Evolutionary conservation across 768 basidiomycete species (phyloP), one percentile per base, ranked within the genome.

Genomic region (Scleroderma citrinum): DNA sequence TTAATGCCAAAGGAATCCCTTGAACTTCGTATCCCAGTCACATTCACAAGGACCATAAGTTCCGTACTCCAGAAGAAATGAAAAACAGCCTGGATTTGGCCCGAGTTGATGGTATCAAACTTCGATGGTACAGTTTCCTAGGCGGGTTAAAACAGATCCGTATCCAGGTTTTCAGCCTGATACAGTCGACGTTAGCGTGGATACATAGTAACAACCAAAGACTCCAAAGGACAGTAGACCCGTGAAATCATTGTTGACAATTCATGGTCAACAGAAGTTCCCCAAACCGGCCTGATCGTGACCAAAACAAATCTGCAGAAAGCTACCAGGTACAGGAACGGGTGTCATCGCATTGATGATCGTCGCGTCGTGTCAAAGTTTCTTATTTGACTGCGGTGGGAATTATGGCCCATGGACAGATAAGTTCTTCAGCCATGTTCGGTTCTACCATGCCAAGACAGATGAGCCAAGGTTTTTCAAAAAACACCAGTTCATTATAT

Each of bases 191-290:
- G 78, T 74, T 52, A 68, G 69, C 20, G 60, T 61, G 2, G 77
- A 75, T n/a, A n/a, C n/a, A n/a, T n/a, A n/a, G n/a, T 56, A 67
- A 66, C 48, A 71, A 60, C 34, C 71, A 64, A 30, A 42, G 56
- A 12, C 68, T 54, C n/a, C 54, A 39, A 7, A 51, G 60, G 30
- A 59, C 63, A 16, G 71, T 59, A 72, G 46, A 80, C 88, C 7
- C 78, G 90, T 63, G 78, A 86, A 68, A 78, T 88, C 19, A 80
- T 90, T 20, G 87, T 90, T 14, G 87, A 90, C 63, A 76, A 85
- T 41, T 68, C 73, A 48, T 29, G 8, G 79, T 80, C 51, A 71
- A 76, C 53, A 78, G 75, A 61, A 80, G 71, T 45, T 76, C 76
- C 19, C 62, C 73, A 36, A 66, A 76, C 20, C 76, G 76, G 78